Base-by-base conservation (phyloP, 1,139 yeast genomes). In the Eremothecium cymbalariae region DNA sequence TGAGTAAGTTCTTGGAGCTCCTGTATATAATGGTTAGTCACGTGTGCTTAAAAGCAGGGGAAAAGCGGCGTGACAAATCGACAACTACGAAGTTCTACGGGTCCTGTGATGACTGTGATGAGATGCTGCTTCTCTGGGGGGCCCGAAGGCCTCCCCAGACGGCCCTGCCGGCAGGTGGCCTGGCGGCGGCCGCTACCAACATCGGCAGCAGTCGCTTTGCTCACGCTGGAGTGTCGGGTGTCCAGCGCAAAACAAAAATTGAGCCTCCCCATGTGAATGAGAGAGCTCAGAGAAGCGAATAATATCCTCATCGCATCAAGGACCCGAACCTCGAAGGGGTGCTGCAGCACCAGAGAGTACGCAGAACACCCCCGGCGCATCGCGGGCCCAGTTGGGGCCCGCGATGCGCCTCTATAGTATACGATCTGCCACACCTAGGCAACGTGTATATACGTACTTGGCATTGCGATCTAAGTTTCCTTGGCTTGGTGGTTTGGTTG, bases 1-100 rank as follows among this genome's bases (percentile, higher is more conserved):
- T 61, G 97, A 88, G 84, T 86, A 81, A 67, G 94, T 84, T 78
- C 95, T 83, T 75, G 98, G 97, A 60, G 94, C 93, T 75, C 90
- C 90, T 80, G 50, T 36, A 14, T 28, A 26, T 35, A 34, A 32
- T 26, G 38, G n/a, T 38, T 33, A 30, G 33, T 40, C 26, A 31
- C 34, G 19, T 16, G 7, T 15, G 22, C 18, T 28, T 16, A 28
- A 30, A 29, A 16, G 22, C 23, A 18, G 6, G 13, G 11, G 21
- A 31, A 31, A n/a, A n/a, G n/a, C n/a, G n/a, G n/a, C n/a, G n/a
- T n/a, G n/a, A n/a, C n/a, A n/a, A n/a, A n/a, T n/a, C n/a, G n/a
- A 9, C 9, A 8, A 19, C 21, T 19, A 19, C 21, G 21, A 19
- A 9, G 9, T 19, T 19, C 8, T 9, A 19, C 9, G 9, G 21